Evolutionary conservation across 352 stramenopile genomes (phyloP), one percentile per base, ranked within the genome.

Genomic region (Phytophthora sp.): DNA sequence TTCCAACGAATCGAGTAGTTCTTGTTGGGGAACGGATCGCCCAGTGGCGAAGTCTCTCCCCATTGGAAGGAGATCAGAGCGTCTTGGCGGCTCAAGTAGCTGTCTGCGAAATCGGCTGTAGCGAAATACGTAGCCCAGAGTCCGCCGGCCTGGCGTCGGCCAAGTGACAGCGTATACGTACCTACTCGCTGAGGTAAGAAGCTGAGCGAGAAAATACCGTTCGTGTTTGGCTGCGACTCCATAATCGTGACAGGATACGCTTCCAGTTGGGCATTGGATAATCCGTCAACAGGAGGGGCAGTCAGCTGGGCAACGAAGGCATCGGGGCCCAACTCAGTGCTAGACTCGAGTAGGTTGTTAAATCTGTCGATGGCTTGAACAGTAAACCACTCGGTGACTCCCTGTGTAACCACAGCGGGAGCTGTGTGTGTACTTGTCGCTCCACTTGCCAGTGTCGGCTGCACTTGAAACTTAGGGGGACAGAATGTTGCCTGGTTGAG

Each of bases 321-420:
- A 0, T 69, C 28, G 4, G 58, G 62, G 13, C 65, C 53, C 9
- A 96, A 44, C 39, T 93, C 84, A 1, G 83, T 92, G 27, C 74
- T 92, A 0, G 69, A 88, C 24, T 96, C 86, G 8, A 99, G 74
- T 27, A 76, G 69, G 68, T 99, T 99, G 5, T 85, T 80, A 59
- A 98, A 99, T 3, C 72, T 65, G 66, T 99, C 96, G 27, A 95
- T 87, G 12, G 88, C 76, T 56, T 98, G 88, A 2, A 99, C 69
- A 9, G 68, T 77, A 66, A 98, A 98, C 26, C 53, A 62, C 39
- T 92, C 87, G 18, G 57, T 39, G 2, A 82, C 70, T 17, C 95
- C 82, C 82, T 95, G 87, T 0, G 83, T 92, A 0, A 94, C 92
- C 23, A 97, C 76, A 6, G 83, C 49, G 6, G 82, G 78, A 0